Conservation (phyloP, 2,329 filamentous ascomycete genomes). For the Endocalyx cinctus region DNA sequence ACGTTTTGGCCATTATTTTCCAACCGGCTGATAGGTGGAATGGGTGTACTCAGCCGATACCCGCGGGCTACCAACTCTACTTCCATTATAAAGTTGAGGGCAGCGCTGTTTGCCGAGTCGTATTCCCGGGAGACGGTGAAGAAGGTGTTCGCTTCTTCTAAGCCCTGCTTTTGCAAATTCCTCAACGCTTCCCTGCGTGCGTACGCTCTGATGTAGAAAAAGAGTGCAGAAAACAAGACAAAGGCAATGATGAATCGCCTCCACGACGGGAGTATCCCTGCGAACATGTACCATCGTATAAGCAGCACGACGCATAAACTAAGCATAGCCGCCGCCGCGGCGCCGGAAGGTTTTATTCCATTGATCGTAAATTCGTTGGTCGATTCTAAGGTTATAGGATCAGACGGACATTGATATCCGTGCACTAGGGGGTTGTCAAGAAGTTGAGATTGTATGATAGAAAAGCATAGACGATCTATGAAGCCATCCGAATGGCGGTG, state of each 20-base stretch:
- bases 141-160: slow-evolving; percentile 23
- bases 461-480: slow-evolving; percentile 28
- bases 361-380: slow-evolving; percentile 18
- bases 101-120: slow-evolving; percentile 28
- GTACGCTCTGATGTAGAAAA: slow-evolving; percentile 21
- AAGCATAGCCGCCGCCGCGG: slow-evolving; percentile 23
- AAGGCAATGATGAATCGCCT: slow-evolving; percentile 19
- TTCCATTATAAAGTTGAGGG: slow-evolving; percentile 30
- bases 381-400: slow-evolving; percentile 14
- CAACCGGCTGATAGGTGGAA: slow-evolving; percentile 87
- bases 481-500: slow-evolving; percentile 26
- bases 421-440: slow-evolving; percentile 26
- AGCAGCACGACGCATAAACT: slow-evolving; percentile 23
- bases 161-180: slow-evolving; percentile 26
- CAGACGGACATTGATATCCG: slow-evolving; percentile 18
- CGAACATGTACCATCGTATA: slow-evolving; percentile 23
- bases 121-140: slow-evolving; percentile 25
- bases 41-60: slow-evolving; percentile 60
- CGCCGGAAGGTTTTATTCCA: slow-evolving; percentile 24
- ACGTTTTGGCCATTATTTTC: slow-evolving; percentile 77
- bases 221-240: slow-evolving; percentile 11
- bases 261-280: slow-evolving; percentile 22
- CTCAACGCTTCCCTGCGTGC: slow-evolving; percentile 25
- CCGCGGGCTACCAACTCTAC: slow-evolving; percentile 29
- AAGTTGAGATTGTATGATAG: slow-evolving; percentile 28